Conservation (phyloP, 805 yeast species). For the Spathaspora passalidarum region DNA sequence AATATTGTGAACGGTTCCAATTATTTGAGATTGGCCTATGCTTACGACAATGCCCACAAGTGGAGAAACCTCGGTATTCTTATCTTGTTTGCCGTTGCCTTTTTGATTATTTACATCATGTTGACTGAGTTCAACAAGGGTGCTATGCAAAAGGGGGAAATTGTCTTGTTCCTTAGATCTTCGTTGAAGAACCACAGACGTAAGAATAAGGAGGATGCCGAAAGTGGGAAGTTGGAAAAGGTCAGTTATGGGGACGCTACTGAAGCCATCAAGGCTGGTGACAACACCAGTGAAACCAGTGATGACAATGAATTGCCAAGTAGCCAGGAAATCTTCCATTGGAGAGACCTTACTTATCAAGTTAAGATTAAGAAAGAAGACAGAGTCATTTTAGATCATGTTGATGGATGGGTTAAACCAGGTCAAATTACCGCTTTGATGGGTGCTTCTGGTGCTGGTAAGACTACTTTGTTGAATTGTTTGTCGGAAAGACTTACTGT, state of each 20-base stretch:
- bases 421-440: constrained; percentile 78
- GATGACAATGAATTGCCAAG: constrained; percentile 9
- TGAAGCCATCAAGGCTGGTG: constrained; percentile 17
- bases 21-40: constrained; percentile 47
- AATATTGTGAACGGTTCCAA: constrained; percentile 53
- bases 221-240: constrained; percentile 21
- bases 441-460: constrained; percentile 91
- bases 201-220: constrained; percentile 17
- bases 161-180: constrained; percentile 25
- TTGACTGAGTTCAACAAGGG: constrained; percentile 39
- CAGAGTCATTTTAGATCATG: constrained; percentile 37
- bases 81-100: constrained; percentile 47
- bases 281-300: constrained; percentile 7
- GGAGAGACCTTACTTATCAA: constrained; percentile 37
- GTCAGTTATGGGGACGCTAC: constrained; percentile 23
- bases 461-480: constrained; percentile 71
- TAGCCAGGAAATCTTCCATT: constrained; percentile 28
- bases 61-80: constrained; percentile 80
- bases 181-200: constrained; percentile 30
- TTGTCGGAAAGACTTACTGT: constrained; percentile 67
- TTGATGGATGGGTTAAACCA: constrained; percentile 71
- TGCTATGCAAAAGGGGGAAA: constrained; percentile 45
- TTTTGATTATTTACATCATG: constrained; percentile 29
- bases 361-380: constrained; percentile 37
- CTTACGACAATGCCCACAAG: constrained; percentile 52